Evolutionary conservation across 768 basidiomycete species (phyloP).

Genomic region (Plicaturopsis crispa): DNA sequence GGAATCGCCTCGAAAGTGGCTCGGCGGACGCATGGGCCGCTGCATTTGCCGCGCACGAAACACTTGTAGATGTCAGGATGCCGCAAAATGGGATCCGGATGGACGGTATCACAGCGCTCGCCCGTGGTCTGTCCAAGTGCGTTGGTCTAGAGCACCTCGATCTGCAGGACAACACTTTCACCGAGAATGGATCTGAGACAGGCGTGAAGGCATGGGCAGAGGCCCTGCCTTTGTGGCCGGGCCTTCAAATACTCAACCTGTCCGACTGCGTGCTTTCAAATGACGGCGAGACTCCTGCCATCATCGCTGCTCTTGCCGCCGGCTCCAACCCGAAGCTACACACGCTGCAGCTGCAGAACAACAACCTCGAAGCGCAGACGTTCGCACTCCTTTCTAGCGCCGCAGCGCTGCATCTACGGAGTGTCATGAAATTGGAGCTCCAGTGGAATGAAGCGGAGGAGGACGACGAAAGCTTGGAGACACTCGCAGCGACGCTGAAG

Average conservation of each 20-base stretch:
- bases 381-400: slow-evolving; percentile 62
- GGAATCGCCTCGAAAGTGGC: slow-evolving; percentile 93
- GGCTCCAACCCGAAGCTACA: slow-evolving; percentile 74
- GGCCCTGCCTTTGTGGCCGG: slow-evolving; percentile 62
- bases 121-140: slow-evolving; percentile 64
- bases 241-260: slow-evolving; percentile 73
- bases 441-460: slow-evolving; percentile 90
- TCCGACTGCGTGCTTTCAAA: slow-evolving; percentile 86
- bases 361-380: slow-evolving; percentile 72
- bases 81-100: slow-evolving; percentile 98
- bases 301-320: slow-evolving; percentile 50
- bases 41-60: slow-evolving; percentile 80
- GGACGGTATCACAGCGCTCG: slow-evolving; percentile 80
- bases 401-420: slow-evolving; percentile 35
- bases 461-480: slow-evolving; percentile 54
- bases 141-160: slow-evolving; percentile 68
- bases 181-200: slow-evolving; percentile 42
- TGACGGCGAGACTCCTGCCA: slow-evolving; percentile 68
- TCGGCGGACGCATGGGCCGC: slow-evolving; percentile 78
- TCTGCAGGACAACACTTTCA: slow-evolving; percentile 88
- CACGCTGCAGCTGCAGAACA: slow-evolving; percentile 82
- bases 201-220: slow-evolving; percentile 51
- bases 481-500: slow-evolving; percentile 46
- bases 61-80: slow-evolving; percentile 81
- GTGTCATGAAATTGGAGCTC: slow-evolving; percentile 66